Evolutionary conservation across 78 protist genomes (phyloP), one percentile per base, ranked within the genome.

Genomic region (Tieghemostelium lacteum): DNA sequence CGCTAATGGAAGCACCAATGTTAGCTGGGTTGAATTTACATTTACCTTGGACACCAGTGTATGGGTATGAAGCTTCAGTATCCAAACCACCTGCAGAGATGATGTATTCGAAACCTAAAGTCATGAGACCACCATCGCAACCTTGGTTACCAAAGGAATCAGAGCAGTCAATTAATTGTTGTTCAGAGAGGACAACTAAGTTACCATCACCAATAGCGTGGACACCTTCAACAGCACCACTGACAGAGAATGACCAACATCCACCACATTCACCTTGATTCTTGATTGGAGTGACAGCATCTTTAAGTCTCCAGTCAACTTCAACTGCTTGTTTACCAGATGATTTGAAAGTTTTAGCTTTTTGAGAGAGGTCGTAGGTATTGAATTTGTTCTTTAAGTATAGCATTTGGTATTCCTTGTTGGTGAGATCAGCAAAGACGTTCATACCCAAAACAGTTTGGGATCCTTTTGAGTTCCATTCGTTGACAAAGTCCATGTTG

Each of bases 51-150:
- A 69, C 61, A n/a, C 93, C 86, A 20, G n/a, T 17, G 24, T 67
- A 67, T 67, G 74, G 98, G 89, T 97, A 96, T 28, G 39, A 34
- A 33, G 86, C 70, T 94, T 96, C 98, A 36, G 96, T 94, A 60
- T 61, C 93, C 66, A 95, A 71, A n/a, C 92, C 94, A 31, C 92
- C 88, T 67, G 74, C 85, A 17, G 60, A 20, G 39, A 60, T 73
- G 71, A 96, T 29, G 91, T 69, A 97, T 71, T 85, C 72, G 65
- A 86, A 76, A 12, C 96, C 98, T 73, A 5, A 16, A 14, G 42
- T 20, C 92, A 86, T 83, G n/a, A 92, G 57, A 60, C 97, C 97
- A 49, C 96, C 97, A 6, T 77, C 39, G 69, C 97, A 95, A 63
- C 97, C 97, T 8, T 60, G 14, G 88, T 94, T 93, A 64, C 94